Evolutionary conservation across 2,329 filamentous ascomycete genomes (phyloP).

Genomic region (Colletotrichum horii): DNA sequence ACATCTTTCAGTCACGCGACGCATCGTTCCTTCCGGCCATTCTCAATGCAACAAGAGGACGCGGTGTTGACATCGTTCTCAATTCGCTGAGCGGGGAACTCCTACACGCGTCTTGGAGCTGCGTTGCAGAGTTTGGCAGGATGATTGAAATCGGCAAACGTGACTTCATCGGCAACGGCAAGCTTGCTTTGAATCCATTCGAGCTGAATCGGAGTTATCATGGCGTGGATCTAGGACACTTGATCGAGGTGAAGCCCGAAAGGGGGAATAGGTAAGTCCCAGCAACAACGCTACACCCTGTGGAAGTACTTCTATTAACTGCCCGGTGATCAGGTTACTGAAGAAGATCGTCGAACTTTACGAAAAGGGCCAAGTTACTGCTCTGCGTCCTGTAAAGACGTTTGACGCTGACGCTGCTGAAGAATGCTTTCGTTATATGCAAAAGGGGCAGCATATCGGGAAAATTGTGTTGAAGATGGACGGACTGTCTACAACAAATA

Average conservation of each 20-base stretch:
- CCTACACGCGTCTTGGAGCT: conserved; percentile 42
- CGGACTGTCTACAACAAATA: background rate
- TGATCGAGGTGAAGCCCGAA: conserved; percentile 1
- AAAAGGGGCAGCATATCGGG: conserved; percentile 43
- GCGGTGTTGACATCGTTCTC: conserved; percentile 35
- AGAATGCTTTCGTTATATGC: conserved; percentile 45
- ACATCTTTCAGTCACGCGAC: conserved; percentile 35
- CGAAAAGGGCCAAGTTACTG: conserved; percentile 7
- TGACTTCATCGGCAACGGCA: conserved; percentile 41
- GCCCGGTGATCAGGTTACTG: background rate
- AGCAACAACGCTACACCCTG: background rate
- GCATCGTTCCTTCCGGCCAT: conserved; percentile 31
- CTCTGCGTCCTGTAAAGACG: conserved; percentile 23
- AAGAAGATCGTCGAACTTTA: background rate
- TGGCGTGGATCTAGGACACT: conserved; percentile 15
- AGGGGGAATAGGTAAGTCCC: background rate
- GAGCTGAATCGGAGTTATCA: conserved; percentile 31
- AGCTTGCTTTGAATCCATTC: conserved; percentile 42
- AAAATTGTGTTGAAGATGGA: conserved; percentile 38
- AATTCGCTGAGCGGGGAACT: conserved; percentile 42
- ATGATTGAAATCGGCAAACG: conserved; percentile 48
- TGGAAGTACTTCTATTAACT: background rate
- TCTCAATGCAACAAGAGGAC: conserved; percentile 24
- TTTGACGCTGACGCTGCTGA: conserved; percentile 28
- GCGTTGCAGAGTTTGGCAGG: conserved; percentile 42